Base-by-base conservation (phyloP, 2,329 filamentous ascomycete species). In the Colletotrichum shisoi region DNA sequence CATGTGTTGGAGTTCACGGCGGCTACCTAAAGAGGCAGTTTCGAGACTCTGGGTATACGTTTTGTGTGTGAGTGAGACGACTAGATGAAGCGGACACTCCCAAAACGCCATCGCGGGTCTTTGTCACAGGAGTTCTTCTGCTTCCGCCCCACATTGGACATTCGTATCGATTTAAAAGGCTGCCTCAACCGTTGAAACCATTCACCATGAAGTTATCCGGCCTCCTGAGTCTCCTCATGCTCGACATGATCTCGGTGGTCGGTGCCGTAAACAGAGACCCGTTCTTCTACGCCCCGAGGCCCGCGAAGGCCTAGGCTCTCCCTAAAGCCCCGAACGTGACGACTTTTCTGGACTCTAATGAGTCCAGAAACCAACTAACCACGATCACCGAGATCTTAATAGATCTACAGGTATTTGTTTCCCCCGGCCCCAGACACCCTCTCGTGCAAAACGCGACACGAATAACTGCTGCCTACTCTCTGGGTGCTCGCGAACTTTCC, bases 311-410 rank as follows among this genome's bases (percentile, higher is more conserved):
- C 0, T 63, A 51, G 3, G 51, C 51, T 3, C 9, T 27, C 19
- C 42, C 48, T 13, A 60, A 52, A 51, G 39, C 40, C 13, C 11
- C 46, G 0, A 51, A 24, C 1, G 24, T 42, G 3, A 63, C 34
- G 2, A 63, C 63, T 3, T 48, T 69, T 3, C 49, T 62, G 17
- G 63, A 60, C 6, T 67, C 63, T 8, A 24, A 63, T 7, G 63
- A 60, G 11, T 59, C 63, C 1, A 42, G 54, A 42, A 46, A 37
- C 27, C 54, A 57, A 44, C 42, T 63, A 44, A 48, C 58, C 1
- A 52, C 46, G 12, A 12, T 67, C 11, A 48, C 57, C 24, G 21
- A 45, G 19, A 31, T 69, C 37, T 69, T 3, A 45, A 39, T 17
- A 39, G 13, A 21, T 59, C 67, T 17, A 48, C 63, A 11, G 44